phyloP scores from a whole-genome alignment of 805 yeast species.

The Yarrowia yakushimensis region DNA sequence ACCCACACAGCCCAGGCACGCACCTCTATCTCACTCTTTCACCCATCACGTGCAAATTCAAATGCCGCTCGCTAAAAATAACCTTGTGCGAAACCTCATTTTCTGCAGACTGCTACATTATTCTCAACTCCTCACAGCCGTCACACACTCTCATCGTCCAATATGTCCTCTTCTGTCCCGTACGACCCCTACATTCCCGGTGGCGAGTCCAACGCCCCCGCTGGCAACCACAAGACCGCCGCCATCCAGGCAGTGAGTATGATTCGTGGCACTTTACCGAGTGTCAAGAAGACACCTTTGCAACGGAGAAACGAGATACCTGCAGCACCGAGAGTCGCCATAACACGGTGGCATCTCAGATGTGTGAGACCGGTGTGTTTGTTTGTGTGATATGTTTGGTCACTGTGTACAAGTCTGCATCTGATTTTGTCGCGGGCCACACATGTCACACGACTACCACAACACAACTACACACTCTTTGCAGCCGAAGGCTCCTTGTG shows the following conservation, averaged over 20 bases:
- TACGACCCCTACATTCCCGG: constrained; percentile 83
- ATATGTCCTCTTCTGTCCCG: constrained; percentile 75
- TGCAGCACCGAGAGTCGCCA: background rate
- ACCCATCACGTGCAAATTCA: constrained; percentile 20
- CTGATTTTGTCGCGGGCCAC: background rate
- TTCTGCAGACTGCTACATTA: constrained; percentile 11
- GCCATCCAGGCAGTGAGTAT: constrained; percentile 74
- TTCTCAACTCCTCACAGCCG: constrained; percentile 5
- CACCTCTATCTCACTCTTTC: background rate
- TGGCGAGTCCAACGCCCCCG: constrained; percentile 73
- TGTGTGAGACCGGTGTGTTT: background rate
- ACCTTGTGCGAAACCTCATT: constrained; percentile 17
- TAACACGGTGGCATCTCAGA: background rate
- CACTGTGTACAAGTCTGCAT: background rate
- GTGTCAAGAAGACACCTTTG: background rate
- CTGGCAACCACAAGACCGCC: constrained; percentile 55
- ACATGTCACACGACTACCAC: background rate
- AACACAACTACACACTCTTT: background rate
- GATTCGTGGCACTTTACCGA: background rate
- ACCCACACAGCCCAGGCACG: background rate
- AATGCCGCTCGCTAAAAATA: constrained; percentile 20
- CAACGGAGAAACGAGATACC: background rate
- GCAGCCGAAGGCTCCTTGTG: background rate
- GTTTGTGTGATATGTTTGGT: background rate
- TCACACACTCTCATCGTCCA: background rate